These are phyloP conservation scores for Epichloe coenophiala DNA, from an alignment of 2,329 filamentous ascomycete species.

Conservation along the genomic window DNA sequence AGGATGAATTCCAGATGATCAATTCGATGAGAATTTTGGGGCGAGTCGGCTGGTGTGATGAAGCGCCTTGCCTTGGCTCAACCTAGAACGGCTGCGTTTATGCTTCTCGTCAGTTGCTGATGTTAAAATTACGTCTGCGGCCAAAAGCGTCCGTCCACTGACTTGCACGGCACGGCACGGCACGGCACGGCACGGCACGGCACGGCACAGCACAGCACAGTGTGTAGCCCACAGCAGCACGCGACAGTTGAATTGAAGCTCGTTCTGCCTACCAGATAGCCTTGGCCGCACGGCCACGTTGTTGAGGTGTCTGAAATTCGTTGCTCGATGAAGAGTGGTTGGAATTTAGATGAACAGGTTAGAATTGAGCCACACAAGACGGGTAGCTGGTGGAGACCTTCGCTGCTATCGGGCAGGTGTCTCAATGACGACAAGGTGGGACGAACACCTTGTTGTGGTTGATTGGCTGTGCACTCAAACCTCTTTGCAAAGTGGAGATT, in stretches of 20 bases:
- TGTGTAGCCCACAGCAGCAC: not conserved
- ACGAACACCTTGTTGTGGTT: not conserved
- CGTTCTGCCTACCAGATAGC: not conserved
- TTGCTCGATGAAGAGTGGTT: not conserved
- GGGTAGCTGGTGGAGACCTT: not conserved
- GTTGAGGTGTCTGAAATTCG: not conserved
- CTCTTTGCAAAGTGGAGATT: not conserved
- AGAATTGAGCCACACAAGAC: not conserved
- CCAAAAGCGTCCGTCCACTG: not conserved
- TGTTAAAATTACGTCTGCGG: not conserved
- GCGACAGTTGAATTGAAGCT: not conserved
- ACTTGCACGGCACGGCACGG: not conserved
- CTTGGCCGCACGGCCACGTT: slow-evolving; percentile 5
- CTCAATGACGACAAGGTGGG: slow-evolving; percentile 1
- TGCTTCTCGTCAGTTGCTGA: not conserved
- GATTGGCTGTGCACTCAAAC: not conserved
- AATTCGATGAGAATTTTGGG: not conserved
- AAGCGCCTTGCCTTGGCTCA: not conserved
- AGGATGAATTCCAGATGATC: not conserved
- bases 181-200: not conserved
- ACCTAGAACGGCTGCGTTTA: not conserved
- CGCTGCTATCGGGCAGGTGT: not conserved
- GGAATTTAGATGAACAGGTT: not conserved
- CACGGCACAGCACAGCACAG: too few relatives aligned
- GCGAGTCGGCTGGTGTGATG: not conserved